Base-by-base conservation (phyloP, 495 filamentous ascomycete genomes). In the Xylaria bambusicola region DNA sequence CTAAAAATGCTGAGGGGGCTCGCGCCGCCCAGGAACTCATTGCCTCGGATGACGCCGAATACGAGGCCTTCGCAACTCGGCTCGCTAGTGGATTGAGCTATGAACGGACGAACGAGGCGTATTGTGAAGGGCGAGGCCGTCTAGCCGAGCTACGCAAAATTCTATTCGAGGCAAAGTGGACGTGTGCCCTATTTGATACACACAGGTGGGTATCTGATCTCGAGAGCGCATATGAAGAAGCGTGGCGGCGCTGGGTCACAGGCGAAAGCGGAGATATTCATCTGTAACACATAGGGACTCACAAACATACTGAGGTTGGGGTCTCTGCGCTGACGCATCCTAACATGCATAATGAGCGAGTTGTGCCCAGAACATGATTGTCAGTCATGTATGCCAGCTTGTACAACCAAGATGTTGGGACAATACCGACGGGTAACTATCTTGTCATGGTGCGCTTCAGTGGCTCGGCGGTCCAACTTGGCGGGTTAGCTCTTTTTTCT, bases 261-360 rank as follows among this genome's bases (percentile, higher is more conserved):
- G 92, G 90, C 31, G 87, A 90, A 77, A 89, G 92, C 31, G 92
- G 94, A 46, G 94, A 99, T 81, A 94, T 99, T 59, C 93, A 81
- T 64, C 75, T 87, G 59, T 80, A 68, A 56, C 50, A 21, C 20
- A 40, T 29, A n/a, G 9, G 10, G 13, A 4, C 21, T 24, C 24
- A 9, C 45, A 62, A 20, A 47, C 42, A 60, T 57, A 52, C 26
- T 20, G 41, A 46, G 31, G 48, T 61, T 20, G 24, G 17, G 42
- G 13, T 48, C n/a, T 6, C 44, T 24, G 36, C 21, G 23, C 33
- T 33, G 13, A 15, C 23, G n/a, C 26, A 9, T 6, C 29, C 36
- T n/a, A 29, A n/a, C n/a, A n/a, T n/a, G n/a, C n/a, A n/a, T n/a
- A n/a, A n/a, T n/a, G n/a, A n/a, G n/a, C n/a, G n/a, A n/a, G n/a